Base-by-base conservation (phyloP, 2,329 filamentous ascomycete species). In the Gnomoniopsis sp. region DNA sequence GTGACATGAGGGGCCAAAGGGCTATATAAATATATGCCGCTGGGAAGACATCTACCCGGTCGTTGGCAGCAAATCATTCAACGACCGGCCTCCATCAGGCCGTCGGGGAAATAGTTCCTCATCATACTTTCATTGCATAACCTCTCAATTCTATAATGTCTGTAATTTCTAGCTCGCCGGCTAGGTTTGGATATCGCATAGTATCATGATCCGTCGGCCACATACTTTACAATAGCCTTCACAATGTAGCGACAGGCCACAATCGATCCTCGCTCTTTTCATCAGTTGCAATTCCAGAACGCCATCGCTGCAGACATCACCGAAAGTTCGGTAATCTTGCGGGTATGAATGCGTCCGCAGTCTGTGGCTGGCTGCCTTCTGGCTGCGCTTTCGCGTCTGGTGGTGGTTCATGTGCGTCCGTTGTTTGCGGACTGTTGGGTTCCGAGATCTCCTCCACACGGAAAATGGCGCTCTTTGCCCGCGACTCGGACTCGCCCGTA, bases 261-360 rank as follows among this genome's bases (percentile, higher is more conserved):
- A 33, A 46, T 17, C n/a, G 10, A 23, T 19, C 7, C 8, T 33
- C 10, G n/a, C 12, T 19, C 41, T 6, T 43, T 22, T 38, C 23
- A 19, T 11, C 10, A 19, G n/a, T 12, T 6, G 21, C 26, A 44
- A 4, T 14, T 7, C 10, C 23, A 17, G 4, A 14, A 36, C 52
- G 17, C 41, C n/a, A 34, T 36, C 43, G 26, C 52, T n/a, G n/a
- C 17, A 8, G 6, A 19, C 57, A 55, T 57, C 57, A 83, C 63
- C 73, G 72, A 72, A 87, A 83, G 55, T 77, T 76, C 41, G 85
- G 85, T 60, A 88, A 69, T 59, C 83, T 76, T 38, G 85, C 85
- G 3, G 84, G 84, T 22, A 87, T 74, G 64, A 87, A 87, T 2
- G 71, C 71, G 21, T 68, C 64, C 12, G 41, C 59, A 22, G 36